phyloP scores from a whole-genome alignment of 805 yeast species.

The Ogataea philodendri region DNA sequence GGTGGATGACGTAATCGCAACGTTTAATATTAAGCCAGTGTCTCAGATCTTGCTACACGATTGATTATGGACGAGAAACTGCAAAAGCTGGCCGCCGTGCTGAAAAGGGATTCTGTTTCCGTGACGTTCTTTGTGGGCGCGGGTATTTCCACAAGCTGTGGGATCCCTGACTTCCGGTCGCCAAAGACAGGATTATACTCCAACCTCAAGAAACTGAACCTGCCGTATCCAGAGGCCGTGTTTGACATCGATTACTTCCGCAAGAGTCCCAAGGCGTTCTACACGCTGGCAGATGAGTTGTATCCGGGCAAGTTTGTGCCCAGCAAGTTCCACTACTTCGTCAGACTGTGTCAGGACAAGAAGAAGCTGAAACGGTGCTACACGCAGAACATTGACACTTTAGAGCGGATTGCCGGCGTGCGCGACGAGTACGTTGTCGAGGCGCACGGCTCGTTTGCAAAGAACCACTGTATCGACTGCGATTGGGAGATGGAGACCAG shows the following conservation, averaged over 20 bases:
- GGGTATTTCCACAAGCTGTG: constrained; percentile 90
- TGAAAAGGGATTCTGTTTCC: constrained; percentile 32
- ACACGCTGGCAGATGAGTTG: constrained; percentile 76
- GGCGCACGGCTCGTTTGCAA: constrained; percentile 94
- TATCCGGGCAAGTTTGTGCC: constrained; percentile 88
- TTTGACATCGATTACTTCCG: constrained; percentile 83
- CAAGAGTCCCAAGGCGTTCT: constrained; percentile 79
- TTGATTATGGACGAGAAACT: constrained; percentile 25
- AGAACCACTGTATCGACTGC: constrained; percentile 82
- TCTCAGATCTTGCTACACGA: constrained; percentile 4
- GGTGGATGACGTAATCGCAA: constrained; percentile 11
- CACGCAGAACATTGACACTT: constrained; percentile 91
- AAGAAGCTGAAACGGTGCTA: constrained; percentile 65
- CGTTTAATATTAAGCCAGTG: too few species aligned
- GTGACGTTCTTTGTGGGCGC: constrained; percentile 83
- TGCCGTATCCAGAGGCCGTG: constrained; percentile 95
- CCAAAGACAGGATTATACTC: constrained; percentile 88
- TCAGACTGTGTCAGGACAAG: constrained; percentile 65
- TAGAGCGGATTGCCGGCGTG: constrained; percentile 84
- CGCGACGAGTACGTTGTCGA: constrained; percentile 64
- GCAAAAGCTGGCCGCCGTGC: constrained; percentile 22
- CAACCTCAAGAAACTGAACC: constrained; percentile 65
- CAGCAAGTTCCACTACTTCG: constrained; percentile 73
- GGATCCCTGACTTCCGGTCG: constrained; percentile 92
- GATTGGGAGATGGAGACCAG: constrained; percentile 47